Evolutionary conservation across 805 yeast genomes (phyloP).

Genomic region (Kodamaea neixiangensis): DNA sequence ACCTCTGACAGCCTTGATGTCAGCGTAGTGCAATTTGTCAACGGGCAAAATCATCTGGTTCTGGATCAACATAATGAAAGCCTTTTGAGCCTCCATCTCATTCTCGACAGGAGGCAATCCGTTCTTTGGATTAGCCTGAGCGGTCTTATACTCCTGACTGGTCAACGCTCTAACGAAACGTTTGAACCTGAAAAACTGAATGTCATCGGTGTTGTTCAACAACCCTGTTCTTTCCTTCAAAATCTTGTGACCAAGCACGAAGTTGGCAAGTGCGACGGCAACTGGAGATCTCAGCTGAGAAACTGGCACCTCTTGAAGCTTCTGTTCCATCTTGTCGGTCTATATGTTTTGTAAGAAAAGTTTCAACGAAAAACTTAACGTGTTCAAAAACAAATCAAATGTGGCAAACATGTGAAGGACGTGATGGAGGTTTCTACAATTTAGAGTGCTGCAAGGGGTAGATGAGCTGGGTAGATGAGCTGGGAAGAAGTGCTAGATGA

Average conservation of each 20-base stretch:
- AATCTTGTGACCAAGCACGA: constrained; percentile 60
- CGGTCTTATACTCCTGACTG: constrained; percentile 66
- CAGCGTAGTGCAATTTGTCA: constrained; percentile 66
- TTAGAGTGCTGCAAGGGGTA: no score
- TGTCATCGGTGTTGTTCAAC: constrained; percentile 63
- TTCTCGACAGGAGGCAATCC: constrained; percentile 45
- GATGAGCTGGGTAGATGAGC: no score
- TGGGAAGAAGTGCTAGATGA: no score
- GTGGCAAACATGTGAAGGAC: background rate
- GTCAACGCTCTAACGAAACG: constrained; percentile 78
- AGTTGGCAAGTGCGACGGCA: constrained; percentile 70
- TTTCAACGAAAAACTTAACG: constrained; percentile 8
- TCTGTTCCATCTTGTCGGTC: constrained; percentile 8
- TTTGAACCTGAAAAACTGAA: constrained; percentile 85
- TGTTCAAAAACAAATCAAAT: constrained; percentile 4
- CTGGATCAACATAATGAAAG: constrained; percentile 68
- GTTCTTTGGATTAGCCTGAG: constrained; percentile 47
- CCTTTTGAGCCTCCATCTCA: constrained; percentile 58
- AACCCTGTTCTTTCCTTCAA: constrained; percentile 83
- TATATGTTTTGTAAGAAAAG: background rate
- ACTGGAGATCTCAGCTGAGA: constrained; percentile 44
- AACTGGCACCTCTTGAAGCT: constrained; percentile 14
- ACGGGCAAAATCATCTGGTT: constrained; percentile 76
- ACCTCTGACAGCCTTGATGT: constrained; percentile 55
- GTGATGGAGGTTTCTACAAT: no score